phyloP scores from a whole-genome alignment of 306 rosid genomes.

The Chamaecrista fasciculata region DNA sequence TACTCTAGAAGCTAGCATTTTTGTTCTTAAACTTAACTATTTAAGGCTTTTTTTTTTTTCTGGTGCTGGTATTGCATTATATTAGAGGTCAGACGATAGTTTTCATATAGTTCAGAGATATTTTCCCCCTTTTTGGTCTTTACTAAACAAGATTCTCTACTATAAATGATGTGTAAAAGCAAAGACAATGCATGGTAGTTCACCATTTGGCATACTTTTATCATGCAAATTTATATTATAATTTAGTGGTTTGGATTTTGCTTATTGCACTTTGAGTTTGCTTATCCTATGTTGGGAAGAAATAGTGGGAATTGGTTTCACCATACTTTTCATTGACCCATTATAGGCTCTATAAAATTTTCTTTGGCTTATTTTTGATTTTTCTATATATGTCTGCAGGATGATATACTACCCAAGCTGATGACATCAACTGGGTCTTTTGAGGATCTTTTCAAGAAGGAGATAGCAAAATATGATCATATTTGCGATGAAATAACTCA shows the following conservation, averaged over 20 bases:
- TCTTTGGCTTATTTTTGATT: constrained; percentile 21
- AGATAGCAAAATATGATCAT: constrained; percentile 84
- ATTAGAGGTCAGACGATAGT: too few relatives aligned
- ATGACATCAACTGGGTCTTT: constrained; percentile 97
- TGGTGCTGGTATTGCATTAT: too few relatives aligned
- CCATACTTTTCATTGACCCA: constrained; percentile 14
- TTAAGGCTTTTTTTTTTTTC: too few relatives aligned
- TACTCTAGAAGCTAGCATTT: constrained; percentile 12
- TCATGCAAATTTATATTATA: background rate
- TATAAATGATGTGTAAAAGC: background rate
- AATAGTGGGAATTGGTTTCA: constrained; percentile 1
- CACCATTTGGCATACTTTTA: background rate
- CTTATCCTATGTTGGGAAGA: constrained; percentile 5
- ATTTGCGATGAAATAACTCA: constrained; percentile 85
- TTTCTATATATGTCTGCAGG: constrained; percentile 54
- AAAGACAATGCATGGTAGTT: background rate
- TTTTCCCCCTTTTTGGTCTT: background rate
- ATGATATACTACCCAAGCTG: constrained; percentile 96
- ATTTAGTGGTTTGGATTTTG: constrained; percentile 20
- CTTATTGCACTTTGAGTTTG: constrained; percentile 19
- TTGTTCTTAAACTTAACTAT: too few relatives aligned
- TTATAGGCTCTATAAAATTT: background rate
- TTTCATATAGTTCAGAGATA: background rate
- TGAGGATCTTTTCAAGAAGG: constrained; percentile 97
- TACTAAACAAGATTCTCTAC: constrained; percentile 4